Evolutionary conservation across 108 stramenopile species (phyloP).

Genomic region (Fistulifera pelliculosa): DNA sequence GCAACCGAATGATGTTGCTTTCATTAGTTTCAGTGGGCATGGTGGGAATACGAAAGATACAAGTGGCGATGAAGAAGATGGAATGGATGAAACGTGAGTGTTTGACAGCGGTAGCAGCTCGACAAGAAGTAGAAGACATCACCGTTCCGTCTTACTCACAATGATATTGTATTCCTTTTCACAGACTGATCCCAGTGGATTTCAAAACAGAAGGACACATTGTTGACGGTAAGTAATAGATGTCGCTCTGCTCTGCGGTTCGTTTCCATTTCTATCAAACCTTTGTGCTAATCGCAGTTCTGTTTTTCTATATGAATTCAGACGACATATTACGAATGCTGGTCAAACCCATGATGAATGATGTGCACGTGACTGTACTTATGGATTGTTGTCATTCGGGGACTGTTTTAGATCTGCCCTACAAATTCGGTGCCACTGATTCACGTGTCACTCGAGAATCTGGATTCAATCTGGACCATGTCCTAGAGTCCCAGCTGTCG

Average conservation of each 20-base stretch:
- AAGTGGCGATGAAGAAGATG: slow-evolving; percentile 52
- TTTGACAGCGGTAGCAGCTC: too few relatives aligned
- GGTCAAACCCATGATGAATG: slow-evolving; percentile 60
- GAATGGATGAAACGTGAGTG: slow-evolving; percentile 60
- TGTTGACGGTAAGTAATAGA: slow-evolving; percentile 35
- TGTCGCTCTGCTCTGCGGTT: too few relatives aligned
- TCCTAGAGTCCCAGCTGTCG: too few relatives aligned
- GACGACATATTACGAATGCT: slow-evolving; percentile 74
- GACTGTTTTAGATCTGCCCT: slow-evolving; percentile 74
- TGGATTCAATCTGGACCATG: slow-evolving; percentile 21
- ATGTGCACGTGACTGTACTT: slow-evolving; percentile 68
- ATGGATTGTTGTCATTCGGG: slow-evolving; percentile 82
- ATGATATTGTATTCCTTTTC: too few relatives aligned
- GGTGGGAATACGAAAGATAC: slow-evolving; percentile 56
- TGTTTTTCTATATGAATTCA: too few relatives aligned
- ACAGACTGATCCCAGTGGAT: slow-evolving; percentile 78
- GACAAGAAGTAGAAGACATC: too few relatives aligned
- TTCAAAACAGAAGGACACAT: slow-evolving; percentile 79
- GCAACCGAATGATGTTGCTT: slow-evolving; percentile 65
- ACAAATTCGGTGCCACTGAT: slow-evolving; percentile 65
- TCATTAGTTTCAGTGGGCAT: slow-evolving; percentile 76
- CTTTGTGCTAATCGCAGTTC: too few relatives aligned
- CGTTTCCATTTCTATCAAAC: too few relatives aligned
- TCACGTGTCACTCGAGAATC: slow-evolving; percentile 20
- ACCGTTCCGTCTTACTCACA: too few relatives aligned